These are phyloP conservation scores for Teratosphaeria gauchensis DNA, from an alignment of 2,329 filamentous ascomycete species.

Conservation along the genomic window DNA sequence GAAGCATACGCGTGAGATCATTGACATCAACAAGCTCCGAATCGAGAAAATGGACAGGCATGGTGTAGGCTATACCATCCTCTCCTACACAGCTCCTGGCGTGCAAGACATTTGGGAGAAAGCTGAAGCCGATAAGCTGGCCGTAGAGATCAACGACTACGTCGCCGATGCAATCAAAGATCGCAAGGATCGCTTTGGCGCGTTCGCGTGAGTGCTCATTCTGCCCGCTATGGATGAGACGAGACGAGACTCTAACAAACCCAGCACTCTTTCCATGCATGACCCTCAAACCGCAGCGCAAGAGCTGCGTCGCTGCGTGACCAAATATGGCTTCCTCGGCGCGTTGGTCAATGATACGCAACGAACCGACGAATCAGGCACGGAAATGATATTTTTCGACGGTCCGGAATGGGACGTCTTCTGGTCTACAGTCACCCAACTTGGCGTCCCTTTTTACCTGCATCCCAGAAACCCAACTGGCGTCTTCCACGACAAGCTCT, in stretches of 20 bases:
- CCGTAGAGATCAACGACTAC: conserved; percentile 40
- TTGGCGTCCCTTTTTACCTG: conserved; percentile 42
- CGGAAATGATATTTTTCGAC: conserved; percentile 13
- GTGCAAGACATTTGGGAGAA: conserved; percentile 39
- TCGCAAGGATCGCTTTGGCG: conserved; percentile 34
- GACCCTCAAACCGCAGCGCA: conserved; percentile 14
- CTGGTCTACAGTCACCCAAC: conserved; percentile 20
- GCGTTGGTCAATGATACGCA: conserved; percentile 15
- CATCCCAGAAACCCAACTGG: conserved; percentile 31
- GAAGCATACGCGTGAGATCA: conserved; percentile 48
- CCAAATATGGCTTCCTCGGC: conserved; percentile 15
- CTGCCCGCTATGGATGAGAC: neutral
- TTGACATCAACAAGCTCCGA: conserved; percentile 35
- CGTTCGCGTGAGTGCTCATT: conserved; percentile 27
- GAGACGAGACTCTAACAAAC: neutral
- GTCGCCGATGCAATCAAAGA: conserved; percentile 34
- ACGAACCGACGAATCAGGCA: conserved; percentile 14
- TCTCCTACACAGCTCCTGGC: conserved; percentile 40
- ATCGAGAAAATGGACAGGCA: conserved; percentile 36
- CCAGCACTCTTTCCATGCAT: conserved; percentile 14
- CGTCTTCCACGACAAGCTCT: conserved; percentile 18
- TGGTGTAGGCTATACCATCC: conserved; percentile 39
- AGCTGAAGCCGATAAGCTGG: conserved; percentile 34
- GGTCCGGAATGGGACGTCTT: conserved; percentile 15
- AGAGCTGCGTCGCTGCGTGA: conserved; percentile 16